These are phyloP conservation scores for Sporothrix globosa DNA, from an alignment of 2,329 filamentous ascomycete genomes.

Conservation along the genomic window DNA sequence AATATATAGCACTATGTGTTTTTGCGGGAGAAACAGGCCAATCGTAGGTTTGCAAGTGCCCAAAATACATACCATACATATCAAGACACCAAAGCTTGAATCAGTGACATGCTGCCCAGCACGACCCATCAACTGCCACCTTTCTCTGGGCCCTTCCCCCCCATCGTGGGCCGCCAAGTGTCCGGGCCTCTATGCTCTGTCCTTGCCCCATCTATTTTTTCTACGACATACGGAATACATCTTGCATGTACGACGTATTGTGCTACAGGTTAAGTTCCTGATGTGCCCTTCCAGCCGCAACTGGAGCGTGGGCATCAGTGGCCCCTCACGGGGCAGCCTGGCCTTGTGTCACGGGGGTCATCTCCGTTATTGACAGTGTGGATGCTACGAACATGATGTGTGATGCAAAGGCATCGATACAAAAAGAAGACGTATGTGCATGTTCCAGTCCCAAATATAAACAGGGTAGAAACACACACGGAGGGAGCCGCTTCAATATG, in stretches of 20 bases:
- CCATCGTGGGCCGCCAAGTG: background rate
- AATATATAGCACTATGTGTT: conserved; percentile 23
- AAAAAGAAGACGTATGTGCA: background rate
- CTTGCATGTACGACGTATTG: background rate
- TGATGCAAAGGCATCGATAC: conserved; percentile 17
- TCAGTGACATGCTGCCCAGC: background rate
- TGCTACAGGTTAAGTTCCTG: background rate
- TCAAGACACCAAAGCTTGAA: background rate
- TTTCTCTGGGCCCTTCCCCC: conserved; percentile 15
- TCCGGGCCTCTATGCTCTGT: background rate
- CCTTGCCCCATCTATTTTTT: background rate
- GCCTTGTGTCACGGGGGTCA: background rate
- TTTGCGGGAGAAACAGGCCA: conserved; percentile 15
- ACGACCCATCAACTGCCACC: background rate
- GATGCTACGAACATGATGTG: conserved; percentile 19
- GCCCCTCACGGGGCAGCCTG: background rate
- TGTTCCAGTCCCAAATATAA: background rate
- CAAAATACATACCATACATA: background rate
- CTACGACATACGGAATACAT: too few species aligned
- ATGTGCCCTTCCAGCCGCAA: conserved; percentile 11
- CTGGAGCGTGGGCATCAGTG: background rate
- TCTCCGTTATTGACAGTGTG: background rate
- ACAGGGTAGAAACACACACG: background rate
- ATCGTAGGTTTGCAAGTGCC: background rate
- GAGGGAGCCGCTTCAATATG: conserved; percentile 21